Conservation (phyloP, 2,329 filamentous ascomycete genomes). For the Apiospora sp. region DNA sequence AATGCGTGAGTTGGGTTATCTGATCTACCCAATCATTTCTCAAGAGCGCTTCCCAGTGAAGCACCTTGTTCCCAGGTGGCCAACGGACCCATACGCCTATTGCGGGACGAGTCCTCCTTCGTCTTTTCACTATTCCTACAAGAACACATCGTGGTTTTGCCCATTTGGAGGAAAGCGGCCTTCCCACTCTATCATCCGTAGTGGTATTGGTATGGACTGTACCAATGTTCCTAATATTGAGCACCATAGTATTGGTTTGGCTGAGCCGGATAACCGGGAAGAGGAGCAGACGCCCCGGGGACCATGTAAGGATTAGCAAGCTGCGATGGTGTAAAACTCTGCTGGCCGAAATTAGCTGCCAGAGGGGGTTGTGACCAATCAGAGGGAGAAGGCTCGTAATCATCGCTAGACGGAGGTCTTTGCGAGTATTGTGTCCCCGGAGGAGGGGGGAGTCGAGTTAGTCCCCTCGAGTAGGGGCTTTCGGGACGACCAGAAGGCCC, state of each 20-base stretch:
- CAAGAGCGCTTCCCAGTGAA: background rate
- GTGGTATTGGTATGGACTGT: background rate
- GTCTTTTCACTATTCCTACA: background rate
- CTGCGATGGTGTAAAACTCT: constrained; percentile 32
- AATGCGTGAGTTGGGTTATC: background rate
- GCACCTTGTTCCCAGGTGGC: background rate
- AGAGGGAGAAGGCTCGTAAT: constrained; percentile 43
- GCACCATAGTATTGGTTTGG: constrained; percentile 19
- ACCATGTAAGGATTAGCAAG: constrained; percentile 37
- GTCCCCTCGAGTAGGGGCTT: constrained; percentile 55
- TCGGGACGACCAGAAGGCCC: constrained; percentile 47
- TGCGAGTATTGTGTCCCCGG: constrained; percentile 56
- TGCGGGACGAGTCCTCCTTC: background rate
- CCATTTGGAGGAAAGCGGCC: background rate
- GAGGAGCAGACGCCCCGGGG: constrained; percentile 13
- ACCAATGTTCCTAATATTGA: background rate
- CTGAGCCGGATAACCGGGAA: constrained; percentile 27
- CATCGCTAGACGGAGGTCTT: constrained; percentile 55
- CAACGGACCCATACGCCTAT: background rate
- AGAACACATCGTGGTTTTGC: background rate
- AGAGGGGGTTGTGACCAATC: constrained; percentile 17
- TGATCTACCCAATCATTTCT: background rate
- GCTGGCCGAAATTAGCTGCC: constrained; percentile 37
- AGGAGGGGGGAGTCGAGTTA: constrained; percentile 47
- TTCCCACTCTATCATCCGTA: too few species aligned